Base-by-base conservation (phyloP, 2,329 filamentous ascomycete species). In the Allantophomopsis cytisporea region DNA sequence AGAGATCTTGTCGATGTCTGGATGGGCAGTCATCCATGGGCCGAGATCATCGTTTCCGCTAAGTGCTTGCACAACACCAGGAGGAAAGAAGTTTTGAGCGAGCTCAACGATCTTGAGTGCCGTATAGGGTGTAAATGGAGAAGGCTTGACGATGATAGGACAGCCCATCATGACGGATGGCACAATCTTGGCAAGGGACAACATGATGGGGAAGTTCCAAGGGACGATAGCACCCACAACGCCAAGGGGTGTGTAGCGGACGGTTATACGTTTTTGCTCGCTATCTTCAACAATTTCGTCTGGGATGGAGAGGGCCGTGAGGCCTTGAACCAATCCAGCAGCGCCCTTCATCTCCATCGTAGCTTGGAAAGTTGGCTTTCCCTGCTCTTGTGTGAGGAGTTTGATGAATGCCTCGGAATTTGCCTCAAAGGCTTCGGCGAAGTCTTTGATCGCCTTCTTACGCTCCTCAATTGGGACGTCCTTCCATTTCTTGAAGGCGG, bases 21-120 rank as follows among this genome's bases (percentile, higher is more conserved):
- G 58, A 48, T 76, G 71, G 12, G 60, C 54, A 0, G 68, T 71
- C 51, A 75, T 62, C 51, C 57, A 51, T 1, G 68, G 66, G 12
- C 71, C 71, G 8, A 75, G 57, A 10, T 65, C 60, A 13, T 70
- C 68, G 39, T 65, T 68, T 21, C 69, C 70, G 48, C 65, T 71
- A 31, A 75, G 48, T 2, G 59, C 65, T 47, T 74, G 69, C 17
- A 74, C 51, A 12, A 75, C 66, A 15, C 70, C 71, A 0, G 66
- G 60, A 0, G 70, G 70, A 17, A 74, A 60, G 34, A 67, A 55
- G 0, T 57, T 53, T 35, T 63, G 59, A 1, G 58, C 63, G 8
- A 73, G 54, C 50, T 73, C 69, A 40, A 57, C 62, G 43, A 71
- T 59, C 44, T 71, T 72, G 39, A 74, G 54, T 28, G 62, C 60